Evolutionary conservation across 345 rosid genomes (phyloP).

Genomic region (Eucalyptus guilfoylei): DNA sequence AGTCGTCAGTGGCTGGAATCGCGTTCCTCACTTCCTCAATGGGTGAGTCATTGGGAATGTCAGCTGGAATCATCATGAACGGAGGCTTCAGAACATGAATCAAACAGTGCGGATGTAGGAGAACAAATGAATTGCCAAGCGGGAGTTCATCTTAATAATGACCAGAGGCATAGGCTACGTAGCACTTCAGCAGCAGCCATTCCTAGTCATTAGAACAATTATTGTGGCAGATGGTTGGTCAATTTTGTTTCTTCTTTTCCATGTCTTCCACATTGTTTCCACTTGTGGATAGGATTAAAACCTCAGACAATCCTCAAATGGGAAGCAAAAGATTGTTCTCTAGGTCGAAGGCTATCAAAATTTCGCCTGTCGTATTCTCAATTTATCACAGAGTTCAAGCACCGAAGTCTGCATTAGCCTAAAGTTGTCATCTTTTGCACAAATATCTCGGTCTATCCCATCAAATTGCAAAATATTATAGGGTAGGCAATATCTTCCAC

Average conservation of each 20-base stretch:
- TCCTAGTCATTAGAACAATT: background rate
- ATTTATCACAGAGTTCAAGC: background rate
- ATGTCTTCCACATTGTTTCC: background rate
- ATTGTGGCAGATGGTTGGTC: background rate
- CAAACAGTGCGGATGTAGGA: background rate
- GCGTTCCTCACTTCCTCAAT: slow-evolving; percentile 22
- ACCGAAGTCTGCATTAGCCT: background rate
- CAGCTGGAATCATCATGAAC: background rate
- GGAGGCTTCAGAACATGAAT: background rate
- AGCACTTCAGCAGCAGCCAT: background rate
- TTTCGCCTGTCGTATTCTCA: background rate
- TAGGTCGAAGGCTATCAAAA: background rate
- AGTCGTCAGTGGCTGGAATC: slow-evolving; percentile 25
- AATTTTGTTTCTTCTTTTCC: background rate
- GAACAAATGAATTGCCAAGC: background rate
- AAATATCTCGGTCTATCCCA: background rate
- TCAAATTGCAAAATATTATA: background rate
- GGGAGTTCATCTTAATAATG: background rate
- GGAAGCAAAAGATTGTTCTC: background rate
- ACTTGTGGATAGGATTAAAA: background rate
- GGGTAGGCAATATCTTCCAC: background rate
- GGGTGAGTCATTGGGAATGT: slow-evolving; percentile 4
- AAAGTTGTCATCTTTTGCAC: background rate
- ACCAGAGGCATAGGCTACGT: background rate
- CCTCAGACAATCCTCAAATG: background rate